Percentiles rank a stretch among this genome's conserved stretches.
Evolutionary conservation across 225 moss, liverwort and hornwort genomes (phyloP).

Genomic region (Bryum argenteum): DNA sequence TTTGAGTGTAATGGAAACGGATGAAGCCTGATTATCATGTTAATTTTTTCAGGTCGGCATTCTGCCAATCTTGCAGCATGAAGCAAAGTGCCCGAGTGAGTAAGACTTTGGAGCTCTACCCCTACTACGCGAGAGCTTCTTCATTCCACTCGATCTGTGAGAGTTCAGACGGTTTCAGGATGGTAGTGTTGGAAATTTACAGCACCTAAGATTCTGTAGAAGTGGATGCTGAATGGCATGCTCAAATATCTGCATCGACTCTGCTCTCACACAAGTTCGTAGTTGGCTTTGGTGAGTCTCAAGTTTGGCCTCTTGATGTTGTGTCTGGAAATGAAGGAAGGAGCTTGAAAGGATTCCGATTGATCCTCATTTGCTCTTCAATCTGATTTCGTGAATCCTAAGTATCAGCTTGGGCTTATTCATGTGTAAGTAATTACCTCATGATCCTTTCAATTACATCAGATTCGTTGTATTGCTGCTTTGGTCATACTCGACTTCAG

Average conservation of each 20-base stretch:
- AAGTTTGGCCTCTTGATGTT: not conserved
- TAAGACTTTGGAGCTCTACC: not conserved
- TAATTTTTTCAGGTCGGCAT: constrained; percentile 25
- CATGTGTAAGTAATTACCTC: too few species aligned
- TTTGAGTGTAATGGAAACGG: constrained; percentile 17
- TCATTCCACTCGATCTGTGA: not conserved
- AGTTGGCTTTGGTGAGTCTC: not conserved
- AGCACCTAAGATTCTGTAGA: not conserved
- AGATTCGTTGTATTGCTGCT: too few species aligned
- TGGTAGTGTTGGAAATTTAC: not conserved
- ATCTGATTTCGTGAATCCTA: too few species aligned
- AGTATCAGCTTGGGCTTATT: too few species aligned
- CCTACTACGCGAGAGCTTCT: not conserved
- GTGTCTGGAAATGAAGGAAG: not conserved
- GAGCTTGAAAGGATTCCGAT: not conserved
- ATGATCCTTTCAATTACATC: too few species aligned
- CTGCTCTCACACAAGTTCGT: not conserved
- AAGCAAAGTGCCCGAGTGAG: not conserved
- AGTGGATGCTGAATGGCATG: not conserved
- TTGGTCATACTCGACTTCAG: too few species aligned
- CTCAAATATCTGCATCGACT: too few species aligned
- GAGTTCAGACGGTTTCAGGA: not conserved
- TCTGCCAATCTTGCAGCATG: constrained; percentile 6
- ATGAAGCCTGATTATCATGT: constrained; percentile 10
- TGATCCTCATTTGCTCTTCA: too few species aligned